Conservation (phyloP, 345 rosid species). For the Citrus inodora region DNA sequence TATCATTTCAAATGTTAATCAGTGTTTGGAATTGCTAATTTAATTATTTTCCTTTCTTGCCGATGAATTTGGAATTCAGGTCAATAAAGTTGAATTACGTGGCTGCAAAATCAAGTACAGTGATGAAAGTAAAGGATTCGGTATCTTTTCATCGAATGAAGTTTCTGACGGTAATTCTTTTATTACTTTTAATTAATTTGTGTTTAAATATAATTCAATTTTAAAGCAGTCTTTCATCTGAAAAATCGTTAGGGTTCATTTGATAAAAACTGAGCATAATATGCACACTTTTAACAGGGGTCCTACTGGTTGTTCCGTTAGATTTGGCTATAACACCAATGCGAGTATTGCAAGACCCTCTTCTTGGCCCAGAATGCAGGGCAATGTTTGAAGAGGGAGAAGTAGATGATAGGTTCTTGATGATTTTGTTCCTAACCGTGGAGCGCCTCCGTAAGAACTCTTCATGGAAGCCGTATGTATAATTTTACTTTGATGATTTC, state of each 20-base stretch:
- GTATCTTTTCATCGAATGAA: conserved; percentile 49
- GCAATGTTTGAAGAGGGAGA: conserved; percentile 76
- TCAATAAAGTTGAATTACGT: conserved; percentile 64
- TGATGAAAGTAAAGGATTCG: conserved; percentile 63
- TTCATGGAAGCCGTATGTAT: conserved; percentile 84
- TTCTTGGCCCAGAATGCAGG: conserved; percentile 78
- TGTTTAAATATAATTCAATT: neutral
- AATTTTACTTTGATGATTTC: neutral
- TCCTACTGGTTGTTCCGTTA: conserved; percentile 72
- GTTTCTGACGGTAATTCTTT: conserved; percentile 40
- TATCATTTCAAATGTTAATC: neutral
- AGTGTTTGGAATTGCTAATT: neutral
- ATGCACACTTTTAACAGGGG: conserved; percentile 41
- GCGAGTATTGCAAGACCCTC: conserved; percentile 95
- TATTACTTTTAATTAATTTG: neutral
- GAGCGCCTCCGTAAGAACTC: conserved; percentile 77
- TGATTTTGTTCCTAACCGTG: conserved; percentile 67
- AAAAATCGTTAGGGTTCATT: neutral
- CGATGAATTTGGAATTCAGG: conserved; percentile 30
- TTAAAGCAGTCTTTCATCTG: neutral
- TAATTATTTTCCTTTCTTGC: neutral
- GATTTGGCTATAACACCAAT: conserved; percentile 89
- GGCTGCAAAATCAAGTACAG: conserved; percentile 64
- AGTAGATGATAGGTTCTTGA: conserved; percentile 87
- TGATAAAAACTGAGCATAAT: neutral